phyloP scores from a whole-genome alignment of 805 yeast genomes.

The Kodamaea laetipori region DNA sequence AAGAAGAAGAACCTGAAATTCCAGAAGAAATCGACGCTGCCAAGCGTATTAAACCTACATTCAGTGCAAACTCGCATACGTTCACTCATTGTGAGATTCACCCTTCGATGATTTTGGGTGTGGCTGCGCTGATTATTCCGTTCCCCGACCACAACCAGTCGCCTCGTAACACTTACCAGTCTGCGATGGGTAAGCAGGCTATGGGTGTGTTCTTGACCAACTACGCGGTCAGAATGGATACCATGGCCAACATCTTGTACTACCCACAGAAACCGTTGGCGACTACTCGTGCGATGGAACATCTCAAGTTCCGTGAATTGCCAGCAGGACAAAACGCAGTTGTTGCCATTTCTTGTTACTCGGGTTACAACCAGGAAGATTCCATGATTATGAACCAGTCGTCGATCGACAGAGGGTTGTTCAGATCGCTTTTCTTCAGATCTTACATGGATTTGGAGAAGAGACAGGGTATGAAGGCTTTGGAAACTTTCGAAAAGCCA shows the following conservation, averaged over 20 bases:
- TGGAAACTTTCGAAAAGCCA: slow-evolving; percentile 97
- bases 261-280: slow-evolving; percentile 98
- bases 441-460: slow-evolving; percentile 99
- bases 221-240: slow-evolving; percentile 96
- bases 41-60: slow-evolving; percentile 76
- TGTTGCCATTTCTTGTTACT: slow-evolving; percentile 97
- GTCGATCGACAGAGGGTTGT: slow-evolving; percentile 93
- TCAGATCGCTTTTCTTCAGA: slow-evolving; percentile 93
- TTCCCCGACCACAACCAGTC: slow-evolving; percentile 99
- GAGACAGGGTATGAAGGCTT: slow-evolving; percentile 97
- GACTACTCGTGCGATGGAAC: slow-evolving; percentile 97
- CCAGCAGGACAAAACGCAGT: slow-evolving; percentile 99
- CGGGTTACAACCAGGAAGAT: slow-evolving; percentile 99
- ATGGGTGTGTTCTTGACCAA: slow-evolving; percentile 98
- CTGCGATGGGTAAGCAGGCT: slow-evolving; percentile 99
- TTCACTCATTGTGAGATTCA: slow-evolving; percentile 99
- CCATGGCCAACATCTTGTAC: slow-evolving; percentile 96
- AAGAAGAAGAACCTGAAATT: slow-evolving; percentile 8
- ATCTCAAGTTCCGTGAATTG: slow-evolving; percentile 91
- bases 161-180: slow-evolving; percentile 98
- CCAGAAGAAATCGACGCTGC: slow-evolving; percentile 63
- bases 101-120: slow-evolving; percentile 98
- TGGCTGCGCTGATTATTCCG: slow-evolving; percentile 97
- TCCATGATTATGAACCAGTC: slow-evolving; percentile 99
- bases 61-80: slow-evolving; percentile 60